Evolutionary conservation across 306 rosid species (phyloP).

Genomic region (Dalbergia oliveri): DNA sequence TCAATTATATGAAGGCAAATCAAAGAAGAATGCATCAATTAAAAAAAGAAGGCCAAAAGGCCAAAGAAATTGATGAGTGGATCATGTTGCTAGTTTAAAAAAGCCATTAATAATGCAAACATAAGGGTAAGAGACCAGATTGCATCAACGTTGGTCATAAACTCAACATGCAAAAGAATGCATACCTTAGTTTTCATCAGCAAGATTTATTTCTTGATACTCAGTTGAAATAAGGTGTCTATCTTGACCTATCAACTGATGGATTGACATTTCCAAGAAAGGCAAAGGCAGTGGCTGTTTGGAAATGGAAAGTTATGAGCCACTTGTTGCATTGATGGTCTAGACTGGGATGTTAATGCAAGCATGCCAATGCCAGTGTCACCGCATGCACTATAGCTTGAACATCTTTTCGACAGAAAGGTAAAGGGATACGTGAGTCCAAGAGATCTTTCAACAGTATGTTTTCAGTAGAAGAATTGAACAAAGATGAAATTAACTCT

Average conservation of each 20-base stretch:
- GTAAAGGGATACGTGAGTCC: neutral
- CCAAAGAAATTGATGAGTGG: no score
- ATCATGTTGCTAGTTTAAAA: no score
- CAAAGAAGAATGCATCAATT: no score
- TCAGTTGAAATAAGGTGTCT: no score
- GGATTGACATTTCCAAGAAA: neutral
- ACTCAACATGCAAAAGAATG: no score
- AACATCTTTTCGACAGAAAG: neutral
- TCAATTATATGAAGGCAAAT: no score
- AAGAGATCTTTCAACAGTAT: conserved; percentile 4
- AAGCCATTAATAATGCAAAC: no score
- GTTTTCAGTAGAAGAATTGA: neutral
- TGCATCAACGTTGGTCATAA: no score
- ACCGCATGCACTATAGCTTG: neutral
- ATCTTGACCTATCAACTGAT: neutral
- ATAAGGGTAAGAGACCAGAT: no score
- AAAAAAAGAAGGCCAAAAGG: no score
- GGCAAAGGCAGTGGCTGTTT: neutral
- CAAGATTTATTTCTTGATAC: no score
- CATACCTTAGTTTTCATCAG: no score
- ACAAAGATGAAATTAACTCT: neutral
- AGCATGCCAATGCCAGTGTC: neutral
- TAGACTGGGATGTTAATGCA: neutral
- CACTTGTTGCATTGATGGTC: conserved; percentile 29
- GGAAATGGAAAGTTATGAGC: neutral